Base-by-base conservation (phyloP, 768 basidiomycete genomes). In the Termitomyces sp. region DNA sequence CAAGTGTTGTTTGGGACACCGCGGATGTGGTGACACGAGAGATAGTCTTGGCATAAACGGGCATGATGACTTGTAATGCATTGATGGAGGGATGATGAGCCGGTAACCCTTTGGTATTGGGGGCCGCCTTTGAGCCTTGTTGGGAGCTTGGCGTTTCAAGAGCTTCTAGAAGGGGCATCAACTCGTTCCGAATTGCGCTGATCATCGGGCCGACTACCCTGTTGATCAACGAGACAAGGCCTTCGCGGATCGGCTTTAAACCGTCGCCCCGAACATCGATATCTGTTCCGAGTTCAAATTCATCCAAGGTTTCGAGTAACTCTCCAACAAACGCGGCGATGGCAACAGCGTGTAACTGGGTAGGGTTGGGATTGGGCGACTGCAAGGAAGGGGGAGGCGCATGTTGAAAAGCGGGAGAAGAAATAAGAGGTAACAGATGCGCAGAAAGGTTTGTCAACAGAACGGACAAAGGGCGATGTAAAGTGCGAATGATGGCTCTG, bases 401-500 rank as follows among this genome's bases (percentile, higher is more conserved):
- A 18, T 79, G 71, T 20, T 79, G 75, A 68, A 92, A 88, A 7
- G 80, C 71, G 12, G 84, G 75, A 4, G 89, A 84, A 5, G 87
- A 82, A 14, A 92, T 63, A 20, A 90, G 70, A 7, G 87, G 88
- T 1, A 86, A 71, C 34, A 92, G 76, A 61, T 84, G 78, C 26
- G 83, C 77, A 14, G 88, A 90, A 36, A 92, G 68, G 65, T 87
- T 87, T 61, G 76, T 84, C 62, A 88, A 73, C 41, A 92, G 68
- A 26, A 92, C 88, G 7, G 90, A 89, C 6, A 93, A 72, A 8
- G 89, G 90, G 53, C 86, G 83, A 56, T 90, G 90, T 29, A 92
- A 77, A 34, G 83, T 82, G 53, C 91, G 84, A 41, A 91, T 66
- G 55, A 90, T 82, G 27, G 90, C 89, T 58, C 82, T 80, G 64